Conservation (phyloP, 805 yeast genomes). For the Wickerhamiella brachini region DNA sequence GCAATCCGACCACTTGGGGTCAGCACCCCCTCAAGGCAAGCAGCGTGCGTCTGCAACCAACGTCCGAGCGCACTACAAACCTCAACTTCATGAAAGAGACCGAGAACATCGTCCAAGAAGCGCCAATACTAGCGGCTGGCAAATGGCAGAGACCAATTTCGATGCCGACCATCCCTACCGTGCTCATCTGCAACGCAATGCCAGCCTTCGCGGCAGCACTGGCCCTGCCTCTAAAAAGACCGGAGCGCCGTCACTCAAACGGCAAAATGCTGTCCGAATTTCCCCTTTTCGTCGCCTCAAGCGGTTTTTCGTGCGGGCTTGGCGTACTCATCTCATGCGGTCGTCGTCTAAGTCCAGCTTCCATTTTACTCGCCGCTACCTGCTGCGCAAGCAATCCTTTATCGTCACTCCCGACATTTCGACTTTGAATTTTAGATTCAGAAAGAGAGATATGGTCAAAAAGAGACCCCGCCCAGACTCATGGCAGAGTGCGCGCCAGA, state of each 20-base stretch:
- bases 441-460: conserved; percentile 8
- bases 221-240: background rate
- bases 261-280: conserved; percentile 9
- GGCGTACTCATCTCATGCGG: conserved; percentile 5
- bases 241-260: background rate
- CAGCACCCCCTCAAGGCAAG: background rate
- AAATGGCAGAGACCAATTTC: background rate
- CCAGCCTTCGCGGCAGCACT: conserved; percentile 1
- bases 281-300: conserved; percentile 5
- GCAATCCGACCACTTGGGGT: background rate
- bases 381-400: conserved; percentile 14
- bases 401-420: conserved; percentile 15
- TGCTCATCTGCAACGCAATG: background rate
- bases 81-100: background rate
- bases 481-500: conserved; percentile 10
- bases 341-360: conserved; percentile 5
- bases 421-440: conserved; percentile 8
- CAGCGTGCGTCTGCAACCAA: background rate
- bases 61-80: background rate
- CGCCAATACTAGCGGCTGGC: background rate
- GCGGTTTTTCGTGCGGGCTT: conserved; percentile 7
- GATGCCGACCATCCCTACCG: background rate
- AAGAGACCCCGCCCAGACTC: conserved; percentile 9
- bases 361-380: conserved; percentile 7
- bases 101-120: background rate